Conservation (phyloP, 1,284 basidiomycete species). For the Ceratobasidium papillatum region DNA sequence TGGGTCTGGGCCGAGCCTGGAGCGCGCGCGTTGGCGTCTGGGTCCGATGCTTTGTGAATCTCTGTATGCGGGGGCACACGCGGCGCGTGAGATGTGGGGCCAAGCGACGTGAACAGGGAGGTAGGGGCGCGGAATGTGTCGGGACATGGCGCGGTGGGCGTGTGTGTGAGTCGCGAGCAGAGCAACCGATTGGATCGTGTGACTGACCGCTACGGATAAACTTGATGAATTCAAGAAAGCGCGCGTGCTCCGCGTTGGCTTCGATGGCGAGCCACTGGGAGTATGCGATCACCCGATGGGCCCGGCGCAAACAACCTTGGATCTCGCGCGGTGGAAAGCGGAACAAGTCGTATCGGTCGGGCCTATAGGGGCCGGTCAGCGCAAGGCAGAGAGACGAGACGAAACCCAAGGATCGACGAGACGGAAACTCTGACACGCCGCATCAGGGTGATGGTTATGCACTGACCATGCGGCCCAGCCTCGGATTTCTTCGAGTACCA, state of each 20-base stretch:
- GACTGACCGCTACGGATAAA: constrained; percentile 76
- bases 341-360: constrained; percentile 60
- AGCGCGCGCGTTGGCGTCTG: constrained; percentile 47
- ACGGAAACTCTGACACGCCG: constrained; percentile 19
- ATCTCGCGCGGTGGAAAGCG: constrained; percentile 62
- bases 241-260: constrained; percentile 69
- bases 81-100: constrained; percentile 13
- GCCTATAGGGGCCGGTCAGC: constrained; percentile 52
- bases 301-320: constrained; percentile 60
- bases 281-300: constrained; percentile 66
- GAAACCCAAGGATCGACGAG: constrained; percentile 10
- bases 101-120: constrained; percentile 43
- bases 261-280: constrained; percentile 72
- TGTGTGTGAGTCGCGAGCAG: constrained; percentile 32
- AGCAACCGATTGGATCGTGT: constrained; percentile 9
- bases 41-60: constrained; percentile 49
- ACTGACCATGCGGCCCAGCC: constrained; percentile 79
- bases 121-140: background rate
- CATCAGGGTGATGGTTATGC: background rate
- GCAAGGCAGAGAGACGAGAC: constrained; percentile 11
- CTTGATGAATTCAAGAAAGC: constrained; percentile 78
- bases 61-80: constrained; percentile 47
- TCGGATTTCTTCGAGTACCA: constrained; percentile 75
- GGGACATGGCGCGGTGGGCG: constrained; percentile 21
- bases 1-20: constrained; percentile 53